Conservation (phyloP, 306 rosid species). For the Rosa lucieae region DNA sequence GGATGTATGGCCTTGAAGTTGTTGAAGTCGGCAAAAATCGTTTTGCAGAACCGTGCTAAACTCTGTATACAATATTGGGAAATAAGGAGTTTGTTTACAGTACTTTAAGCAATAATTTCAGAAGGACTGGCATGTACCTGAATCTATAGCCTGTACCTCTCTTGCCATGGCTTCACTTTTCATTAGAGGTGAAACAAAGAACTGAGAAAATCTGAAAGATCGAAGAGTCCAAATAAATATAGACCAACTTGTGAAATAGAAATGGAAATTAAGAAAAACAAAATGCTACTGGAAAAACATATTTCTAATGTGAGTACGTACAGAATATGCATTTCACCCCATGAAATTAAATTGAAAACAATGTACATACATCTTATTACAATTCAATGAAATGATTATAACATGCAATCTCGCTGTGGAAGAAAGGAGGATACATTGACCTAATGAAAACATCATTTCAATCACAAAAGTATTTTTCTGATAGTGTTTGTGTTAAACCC, state of each 20-base stretch:
- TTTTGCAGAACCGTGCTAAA: constrained; percentile 81
- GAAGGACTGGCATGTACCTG: constrained; percentile 54
- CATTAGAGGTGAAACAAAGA: constrained; percentile 91
- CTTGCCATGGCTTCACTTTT: constrained; percentile 91
- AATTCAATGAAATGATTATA: background rate
- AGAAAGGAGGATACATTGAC: background rate
- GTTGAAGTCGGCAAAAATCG: constrained; percentile 81
- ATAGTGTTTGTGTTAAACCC: background rate
- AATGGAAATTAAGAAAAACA: background rate
- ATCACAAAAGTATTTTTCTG: background rate
- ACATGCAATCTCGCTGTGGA: background rate
- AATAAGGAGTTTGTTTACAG: constrained; percentile 37
- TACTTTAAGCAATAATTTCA: constrained; percentile 16
- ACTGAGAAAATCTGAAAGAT: constrained; percentile 76
- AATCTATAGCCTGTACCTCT: constrained; percentile 94
- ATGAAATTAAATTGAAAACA: no score
- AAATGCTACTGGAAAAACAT: background rate
- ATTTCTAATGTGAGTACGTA: background rate
- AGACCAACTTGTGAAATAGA: background rate
- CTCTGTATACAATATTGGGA: constrained; percentile 56
- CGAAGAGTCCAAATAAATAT: constrained; percentile 20
- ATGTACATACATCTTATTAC: background rate
- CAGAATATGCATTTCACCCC: background rate
- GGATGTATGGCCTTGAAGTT: constrained; percentile 74
- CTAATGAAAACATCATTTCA: background rate